Conservation (phyloP, 176 grass and related monocot species). For the Zoysia pacifica region DNA sequence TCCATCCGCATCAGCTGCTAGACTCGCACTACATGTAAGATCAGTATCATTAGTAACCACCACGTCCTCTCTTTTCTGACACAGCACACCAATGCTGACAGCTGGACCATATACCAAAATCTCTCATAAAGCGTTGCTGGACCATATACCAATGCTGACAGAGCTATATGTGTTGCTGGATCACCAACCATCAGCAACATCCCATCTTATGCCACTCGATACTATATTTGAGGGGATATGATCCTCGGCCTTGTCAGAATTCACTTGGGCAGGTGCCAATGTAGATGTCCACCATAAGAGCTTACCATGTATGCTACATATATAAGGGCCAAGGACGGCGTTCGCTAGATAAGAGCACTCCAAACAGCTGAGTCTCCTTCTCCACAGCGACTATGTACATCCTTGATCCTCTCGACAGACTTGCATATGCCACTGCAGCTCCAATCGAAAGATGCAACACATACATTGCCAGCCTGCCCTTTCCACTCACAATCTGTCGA, state of each 20-base stretch:
- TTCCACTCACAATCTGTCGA: slow-evolving; percentile 83
- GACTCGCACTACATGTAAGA: slow-evolving; percentile 17
- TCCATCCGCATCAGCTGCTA: not conserved
- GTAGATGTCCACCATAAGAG: not conserved
- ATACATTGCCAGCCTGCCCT: slow-evolving; percentile 70
- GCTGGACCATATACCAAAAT: slow-evolving; percentile 1
- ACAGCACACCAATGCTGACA: slow-evolving; percentile 13
- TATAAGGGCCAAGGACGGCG: slow-evolving; percentile 12
- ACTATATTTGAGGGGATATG: slow-evolving; percentile 5
- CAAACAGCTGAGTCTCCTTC: slow-evolving; percentile 73
- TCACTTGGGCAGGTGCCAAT: not conserved
- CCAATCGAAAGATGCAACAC: slow-evolving; percentile 83
- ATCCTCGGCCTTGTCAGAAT: not conserved
- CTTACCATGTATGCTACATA: slow-evolving; percentile 35
- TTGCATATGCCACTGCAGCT: slow-evolving; percentile 90
- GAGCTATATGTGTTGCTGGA: not conserved
- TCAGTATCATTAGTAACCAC: slow-evolving; percentile 8
- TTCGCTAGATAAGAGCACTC: slow-evolving; percentile 62
- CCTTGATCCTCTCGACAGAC: slow-evolving; percentile 72
- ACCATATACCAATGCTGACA: too few relatives aligned
- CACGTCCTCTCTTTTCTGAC: not conserved
- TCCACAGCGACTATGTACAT: slow-evolving; percentile 63
- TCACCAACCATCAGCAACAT: not conserved
- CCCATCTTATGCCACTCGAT: slow-evolving; percentile 6
- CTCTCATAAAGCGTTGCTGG: not conserved